Evolutionary conservation across 805 yeast species (phyloP), one percentile per base, ranked within the genome.

Genomic region (Candida odintsovae): DNA sequence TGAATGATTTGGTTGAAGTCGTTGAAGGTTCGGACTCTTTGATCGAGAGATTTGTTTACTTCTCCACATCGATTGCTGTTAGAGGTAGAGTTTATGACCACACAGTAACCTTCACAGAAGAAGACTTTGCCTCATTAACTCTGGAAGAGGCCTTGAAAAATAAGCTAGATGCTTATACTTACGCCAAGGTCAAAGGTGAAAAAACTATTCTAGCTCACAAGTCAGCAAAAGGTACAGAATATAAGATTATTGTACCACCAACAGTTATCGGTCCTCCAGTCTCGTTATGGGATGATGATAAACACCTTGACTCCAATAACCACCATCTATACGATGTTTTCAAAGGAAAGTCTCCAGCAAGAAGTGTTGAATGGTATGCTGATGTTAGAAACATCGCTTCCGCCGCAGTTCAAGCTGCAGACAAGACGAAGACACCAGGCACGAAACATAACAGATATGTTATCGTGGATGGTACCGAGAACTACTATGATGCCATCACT

Each of bases 221-320:
- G 33, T 47, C 50, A 5, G 13, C 8, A 18, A 47, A 31, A 12
- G 41, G 41, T 6, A 47, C 44, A 18, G n/a, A 47, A 16, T 47
- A 47, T n/a, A 47, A 44, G 20, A 35, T 47, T 6, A 19, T 47
- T 41, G 50, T 47, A 19, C 50, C 50, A 21, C 47, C 47, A 47
- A 47, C 50, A 7, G 47, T 47, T 9, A 26, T 47, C 38, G 47
- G 50, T 15, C 45, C 50, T 3, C 45, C 43, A 16, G 6, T 44
- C 4, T n/a, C 37, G 7, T 25, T 41, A 13, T 44, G 47, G 43
- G 33, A 41, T 33, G 25, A 26, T 11, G 21, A 13, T 2, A 38
- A 31, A 5, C 28, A 31, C 13, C 15, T 47, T 13, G 44, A 41
- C 6, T 15, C 47, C 8, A 47, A 47, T 8, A 47, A 47, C 10